Conservation (phyloP, 1,139 yeast species). For the Pneumocystis oryctolagi region DNA sequence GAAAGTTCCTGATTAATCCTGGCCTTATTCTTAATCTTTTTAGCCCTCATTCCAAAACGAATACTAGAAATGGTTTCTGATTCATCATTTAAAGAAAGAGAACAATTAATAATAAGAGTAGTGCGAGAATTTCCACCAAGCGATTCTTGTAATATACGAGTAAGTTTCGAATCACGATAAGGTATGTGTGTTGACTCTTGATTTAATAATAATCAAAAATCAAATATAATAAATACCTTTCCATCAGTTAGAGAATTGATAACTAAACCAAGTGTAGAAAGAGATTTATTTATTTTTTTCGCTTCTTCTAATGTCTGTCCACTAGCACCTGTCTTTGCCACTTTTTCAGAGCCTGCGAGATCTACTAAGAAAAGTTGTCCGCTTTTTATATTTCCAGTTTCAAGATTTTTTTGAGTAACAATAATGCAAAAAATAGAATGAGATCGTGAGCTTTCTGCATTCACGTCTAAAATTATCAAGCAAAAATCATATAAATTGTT, state of each 20-base stretch:
- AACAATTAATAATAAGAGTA: constrained; percentile 61
- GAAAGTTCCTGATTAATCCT: constrained; percentile 58
- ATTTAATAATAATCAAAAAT: background rate
- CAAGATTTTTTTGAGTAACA: constrained; percentile 43
- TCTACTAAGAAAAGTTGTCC: constrained; percentile 70
- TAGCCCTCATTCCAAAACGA: constrained; percentile 69
- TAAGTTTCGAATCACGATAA: constrained; percentile 69
- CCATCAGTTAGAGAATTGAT: constrained; percentile 66
- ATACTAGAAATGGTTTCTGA: constrained; percentile 63
- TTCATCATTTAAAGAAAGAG: constrained; percentile 49
- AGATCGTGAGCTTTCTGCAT: constrained; percentile 61
- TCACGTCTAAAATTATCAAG: constrained; percentile 32
- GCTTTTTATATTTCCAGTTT: constrained; percentile 42
- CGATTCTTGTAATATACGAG: constrained; percentile 70
- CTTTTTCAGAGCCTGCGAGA: constrained; percentile 79
- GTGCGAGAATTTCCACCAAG: constrained; percentile 82
- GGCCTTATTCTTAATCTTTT: constrained; percentile 52
- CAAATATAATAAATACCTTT: constrained; percentile 18
- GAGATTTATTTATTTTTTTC: constrained; percentile 63
- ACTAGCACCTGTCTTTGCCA: constrained; percentile 66
- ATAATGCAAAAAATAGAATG: constrained; percentile 66
- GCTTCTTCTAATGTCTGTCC: constrained; percentile 73
- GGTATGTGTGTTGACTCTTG: constrained; percentile 44
- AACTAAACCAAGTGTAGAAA: constrained; percentile 67
- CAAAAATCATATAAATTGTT: background rate